Base-by-base conservation (phyloP, 257 asterid genomes). In the Fraxinus excelsior region DNA sequence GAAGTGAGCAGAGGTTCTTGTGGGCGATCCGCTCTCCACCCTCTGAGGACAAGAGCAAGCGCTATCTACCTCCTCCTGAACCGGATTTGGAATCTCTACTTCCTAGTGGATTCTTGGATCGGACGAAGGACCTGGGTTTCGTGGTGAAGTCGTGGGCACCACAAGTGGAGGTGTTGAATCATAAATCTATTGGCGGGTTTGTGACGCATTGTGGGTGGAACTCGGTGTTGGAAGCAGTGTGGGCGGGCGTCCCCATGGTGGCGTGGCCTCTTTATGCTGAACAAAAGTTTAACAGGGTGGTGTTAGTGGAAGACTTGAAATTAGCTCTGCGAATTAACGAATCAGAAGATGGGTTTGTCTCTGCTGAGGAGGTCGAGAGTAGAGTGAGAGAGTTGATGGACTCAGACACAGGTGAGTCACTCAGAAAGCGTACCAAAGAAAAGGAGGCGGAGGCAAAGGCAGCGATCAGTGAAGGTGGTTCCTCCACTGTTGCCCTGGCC, bases 191-290 rank as follows among this genome's bases (percentile, higher is more conserved):
- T 16, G 92, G 96, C 2, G 96, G 94, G 14, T 88, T 90, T 25
- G 88, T 89, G 70, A 88, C 94, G 0, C 96, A 90, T 64, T 86
- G 93, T 23, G 93, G 96, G 58, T 88, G 93, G 96, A 88, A 88
- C 76, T 90, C 96, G 67, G 75, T 82, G n/a, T 76, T 90, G 84
- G 96, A 90, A 56, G 93, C 92, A 29, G 73, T 87, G 35, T 69
- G 81, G 1, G 86, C 86, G 0, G 93, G 81, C 0, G 91, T 90
- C 74, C 87, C 93, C 7, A 86, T 90, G 93, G 90, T 84, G 76
- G 90, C 91, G 11, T 90, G 96, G 96, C 96, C 96, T 1, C 76
- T 87, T 16, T 86, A 88, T 74, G 96, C 92, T 13, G 96, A 87
- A 86, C 96, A 90, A 67, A 83, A 75, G 78, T 4, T 84, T 0